phyloP scores from a whole-genome alignment of 2,329 filamentous ascomycete species.

The Fusarium redolens region DNA sequence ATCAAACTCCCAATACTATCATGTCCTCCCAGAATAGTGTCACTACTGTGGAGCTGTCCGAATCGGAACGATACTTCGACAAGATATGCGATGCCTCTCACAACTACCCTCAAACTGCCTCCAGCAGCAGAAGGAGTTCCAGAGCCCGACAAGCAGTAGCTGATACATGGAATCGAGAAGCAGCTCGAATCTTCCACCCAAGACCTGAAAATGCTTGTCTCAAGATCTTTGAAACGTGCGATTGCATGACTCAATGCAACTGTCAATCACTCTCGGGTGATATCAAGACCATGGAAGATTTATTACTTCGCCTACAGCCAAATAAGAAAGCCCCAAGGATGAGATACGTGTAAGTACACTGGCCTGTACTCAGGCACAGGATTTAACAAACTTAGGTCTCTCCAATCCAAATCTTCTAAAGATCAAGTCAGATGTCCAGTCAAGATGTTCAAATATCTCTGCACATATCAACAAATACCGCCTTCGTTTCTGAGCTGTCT shows the following conservation, averaged over 20 bases:
- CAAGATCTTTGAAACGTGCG: slow-evolving; percentile 4
- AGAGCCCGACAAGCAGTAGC: neutral
- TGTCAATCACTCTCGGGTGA: neutral
- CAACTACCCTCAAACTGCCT: neutral
- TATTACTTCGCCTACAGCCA: neutral
- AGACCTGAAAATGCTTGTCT: neutral
- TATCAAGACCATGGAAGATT: neutral
- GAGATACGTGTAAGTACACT: slow-evolving; percentile 19
- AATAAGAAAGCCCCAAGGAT: neutral
- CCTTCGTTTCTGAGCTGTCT: slow-evolving; percentile 9
- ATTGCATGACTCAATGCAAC: neutral
- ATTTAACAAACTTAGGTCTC: slow-evolving; percentile 2
- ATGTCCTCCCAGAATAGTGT: neutral
- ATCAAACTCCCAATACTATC: neutral
- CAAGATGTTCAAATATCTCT: slow-evolving; percentile 26
- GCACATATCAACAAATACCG: slow-evolving; percentile 23
- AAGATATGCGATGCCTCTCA: neutral
- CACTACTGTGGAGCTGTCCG: neutral
- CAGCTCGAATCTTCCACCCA: neutral
- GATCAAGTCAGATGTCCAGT: neutral
- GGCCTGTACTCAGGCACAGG: accelerated
- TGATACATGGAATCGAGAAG: slow-evolving; percentile 4
- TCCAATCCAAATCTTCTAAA: slow-evolving; percentile 18
- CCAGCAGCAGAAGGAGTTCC: neutral
- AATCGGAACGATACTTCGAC: neutral